Base-by-base conservation (phyloP, 345 rosid species). In the Brassica nigra region DNA sequence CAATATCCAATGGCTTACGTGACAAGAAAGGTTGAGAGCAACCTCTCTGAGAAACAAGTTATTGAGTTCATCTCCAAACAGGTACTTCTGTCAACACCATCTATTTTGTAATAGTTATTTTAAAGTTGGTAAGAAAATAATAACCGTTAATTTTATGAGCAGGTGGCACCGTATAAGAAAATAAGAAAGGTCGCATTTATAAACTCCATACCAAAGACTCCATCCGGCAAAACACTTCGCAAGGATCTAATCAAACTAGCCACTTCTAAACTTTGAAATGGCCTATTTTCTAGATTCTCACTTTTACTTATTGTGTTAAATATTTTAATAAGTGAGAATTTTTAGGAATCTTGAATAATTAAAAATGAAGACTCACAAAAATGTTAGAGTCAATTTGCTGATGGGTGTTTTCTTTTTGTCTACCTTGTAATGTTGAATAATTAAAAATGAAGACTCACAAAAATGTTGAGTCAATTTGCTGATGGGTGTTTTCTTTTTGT, bases 151-250 rank as follows among this genome's bases (percentile, higher is more conserved):
- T 27, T 66, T 49, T n/a, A 34, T 58, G n/a, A 68, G 3, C 77
- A 93, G 98, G 98, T 91, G 49, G 97, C 97, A 0, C 94, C 98
- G 0, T 94, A 92, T 78, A 94, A 94, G 66, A 88, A 86, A 68
- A 76, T 94, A 5, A 82, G 97, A 54, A 86, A 83, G 78, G 80
- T 70, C 5, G 64, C 70, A n/a, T 77, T 77, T 34, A 77, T 77
- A 8, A 80, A 77, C 55, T 85, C 91, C 23, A 80, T 94, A 23
- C 98, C 97, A 4, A 94, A 89, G 81, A 92, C 87, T 77, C 87
- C 89, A 8, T 90, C 97, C 0, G 98, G 97, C 63, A 94, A 94
- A 82, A 89, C 87, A 62, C 93, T 92, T 8, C 85, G 98, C 75
- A 94, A 89, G 78, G 97, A 94, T 80, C 87, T 94, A 52, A 90